Percentiles rank a stretch among this genome's conserved stretches.
These are phyloP conservation scores for Fagus sylvatica DNA, from an alignment of 306 rosid species.

Conservation along the genomic window DNA sequence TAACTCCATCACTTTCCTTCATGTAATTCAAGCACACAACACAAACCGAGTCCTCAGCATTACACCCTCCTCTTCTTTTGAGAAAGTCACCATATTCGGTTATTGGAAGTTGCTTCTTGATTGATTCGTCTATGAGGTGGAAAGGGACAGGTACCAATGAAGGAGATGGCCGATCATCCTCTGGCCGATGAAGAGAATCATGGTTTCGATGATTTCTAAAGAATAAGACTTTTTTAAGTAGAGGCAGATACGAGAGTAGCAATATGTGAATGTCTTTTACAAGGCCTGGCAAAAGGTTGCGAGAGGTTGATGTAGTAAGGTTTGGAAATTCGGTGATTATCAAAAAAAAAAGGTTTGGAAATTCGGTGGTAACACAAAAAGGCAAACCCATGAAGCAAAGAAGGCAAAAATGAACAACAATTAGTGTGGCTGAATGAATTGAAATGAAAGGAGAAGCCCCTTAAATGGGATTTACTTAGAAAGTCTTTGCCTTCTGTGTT, in stretches of 20 bases:
- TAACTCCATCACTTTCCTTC: constrained; percentile 11
- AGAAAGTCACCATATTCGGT: neutral
- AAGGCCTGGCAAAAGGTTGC: neutral
- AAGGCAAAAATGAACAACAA: neutral
- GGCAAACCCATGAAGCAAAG: neutral
- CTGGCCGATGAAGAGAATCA: neutral
- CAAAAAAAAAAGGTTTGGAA: no score
- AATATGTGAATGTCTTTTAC: neutral
- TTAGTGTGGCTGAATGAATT: neutral
- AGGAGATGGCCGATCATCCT: constrained; percentile 2
- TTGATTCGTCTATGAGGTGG: neutral
- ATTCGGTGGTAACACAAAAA: no score
- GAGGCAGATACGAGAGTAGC: neutral
- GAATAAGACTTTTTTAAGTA: neutral
- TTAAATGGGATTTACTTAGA: no score
- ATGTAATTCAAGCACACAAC: constrained; percentile 27
- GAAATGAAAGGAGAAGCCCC: neutral
- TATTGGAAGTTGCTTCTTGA: neutral
- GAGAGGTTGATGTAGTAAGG: neutral
- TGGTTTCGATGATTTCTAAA: neutral
- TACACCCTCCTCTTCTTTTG: neutral
- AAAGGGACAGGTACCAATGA: neutral
- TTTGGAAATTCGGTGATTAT: neutral
- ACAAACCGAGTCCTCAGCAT: constrained; percentile 2
- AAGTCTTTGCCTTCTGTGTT: no score